phyloP scores from a whole-genome alignment of 2,329 filamentous ascomycete genomes.

The Colletotrichum musae region DNA sequence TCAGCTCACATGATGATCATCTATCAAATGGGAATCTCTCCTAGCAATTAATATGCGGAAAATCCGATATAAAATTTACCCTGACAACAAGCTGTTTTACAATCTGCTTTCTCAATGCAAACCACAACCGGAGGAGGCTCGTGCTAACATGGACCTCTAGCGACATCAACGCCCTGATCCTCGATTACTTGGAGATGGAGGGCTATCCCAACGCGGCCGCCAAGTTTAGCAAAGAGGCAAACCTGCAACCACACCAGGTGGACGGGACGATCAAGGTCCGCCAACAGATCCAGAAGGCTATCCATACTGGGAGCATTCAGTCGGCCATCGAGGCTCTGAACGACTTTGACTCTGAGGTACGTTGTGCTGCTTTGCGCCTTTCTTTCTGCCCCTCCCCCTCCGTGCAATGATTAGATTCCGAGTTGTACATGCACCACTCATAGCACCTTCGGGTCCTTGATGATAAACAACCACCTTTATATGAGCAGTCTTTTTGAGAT shows the following conservation, averaged over 20 bases:
- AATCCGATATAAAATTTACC: slow-evolving; percentile 82
- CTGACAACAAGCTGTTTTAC: slow-evolving; percentile 55
- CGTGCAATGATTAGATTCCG: slow-evolving; percentile 87
- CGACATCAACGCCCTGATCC: slow-evolving; percentile 94
- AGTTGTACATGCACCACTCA: slow-evolving; percentile 99
- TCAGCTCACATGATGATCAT: slow-evolving; percentile 79
- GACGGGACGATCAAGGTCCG: slow-evolving; percentile 81
- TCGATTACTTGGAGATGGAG: slow-evolving; percentile 97
- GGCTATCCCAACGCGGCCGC: slow-evolving; percentile 94
- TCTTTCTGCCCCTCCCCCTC: slow-evolving; percentile 18
- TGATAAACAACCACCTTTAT: slow-evolving; percentile 83
- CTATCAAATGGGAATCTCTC: slow-evolving; percentile 99
- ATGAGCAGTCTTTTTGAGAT: slow-evolving; percentile 49
- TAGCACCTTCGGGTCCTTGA: slow-evolving; percentile 89
- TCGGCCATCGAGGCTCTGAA: slow-evolving; percentile 89
- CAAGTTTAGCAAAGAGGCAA: slow-evolving; percentile 95
- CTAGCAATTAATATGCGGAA: slow-evolving; percentile 92
- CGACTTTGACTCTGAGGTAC: slow-evolving; percentile 91
- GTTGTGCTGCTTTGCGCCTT: slow-evolving; percentile 50
- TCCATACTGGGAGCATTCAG: slow-evolving; percentile 89
- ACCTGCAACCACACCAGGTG: slow-evolving; percentile 82
- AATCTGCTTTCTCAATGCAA: slow-evolving; percentile 11
- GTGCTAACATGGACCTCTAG: slow-evolving; percentile 64
- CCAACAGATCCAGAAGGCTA: slow-evolving; percentile 86
- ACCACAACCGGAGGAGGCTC: slow-evolving; percentile 7